Base-by-base conservation (phyloP, 352 stramenopile genomes). In the Globisporangium acanthophoron region DNA sequence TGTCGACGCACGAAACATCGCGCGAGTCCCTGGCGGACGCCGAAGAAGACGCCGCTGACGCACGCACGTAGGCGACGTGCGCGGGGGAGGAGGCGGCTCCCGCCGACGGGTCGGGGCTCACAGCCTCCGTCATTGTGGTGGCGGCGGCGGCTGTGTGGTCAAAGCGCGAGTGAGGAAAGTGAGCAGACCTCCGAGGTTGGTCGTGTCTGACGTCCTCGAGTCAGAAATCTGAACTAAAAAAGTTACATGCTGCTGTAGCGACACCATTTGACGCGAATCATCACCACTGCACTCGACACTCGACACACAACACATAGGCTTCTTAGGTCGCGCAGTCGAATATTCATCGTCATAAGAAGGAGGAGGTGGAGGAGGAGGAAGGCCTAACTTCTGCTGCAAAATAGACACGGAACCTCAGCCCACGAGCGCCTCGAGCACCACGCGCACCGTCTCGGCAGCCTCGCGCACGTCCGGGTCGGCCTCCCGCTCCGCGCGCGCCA, bases 381-480 rank as follows among this genome's bases (percentile, higher is more conserved):
- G 35, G 11, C 35, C 35, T 7, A 15, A 41, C 35, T 41, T 53
- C 47, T 58, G 41, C 58, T 58, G 52, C 58, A 53, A 64, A 58
- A 58, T 54, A 48, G 57, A 58, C 51, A 62, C 49, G 51, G 41
- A 52, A 53, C 33, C 16, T 31, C 33, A 53, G 41, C 41, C 33
- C 21, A 54, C 37, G 43, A 53, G 45, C 21, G 69, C 65, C 56
- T 90, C 71, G 57, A 92, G 61, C 40, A 73, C 56, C 64, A 59
- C 49, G 33, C 85, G 73, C 27, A 80, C 90, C n/a, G 70, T 56
- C 37, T 78, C 62, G 7, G 84, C 84, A 31, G 74, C 80, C 68
- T 94, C 84, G 35, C 84, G 81, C 31, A 94, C 84, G 51, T 94
- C 84, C 18, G 75, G 66, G 44, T 94, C 84, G 9, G 66, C 33